Evolutionary conservation across 768 basidiomycete species (phyloP), one percentile per base, ranked within the genome.

Genomic region (Leccinellum luteum): DNA sequence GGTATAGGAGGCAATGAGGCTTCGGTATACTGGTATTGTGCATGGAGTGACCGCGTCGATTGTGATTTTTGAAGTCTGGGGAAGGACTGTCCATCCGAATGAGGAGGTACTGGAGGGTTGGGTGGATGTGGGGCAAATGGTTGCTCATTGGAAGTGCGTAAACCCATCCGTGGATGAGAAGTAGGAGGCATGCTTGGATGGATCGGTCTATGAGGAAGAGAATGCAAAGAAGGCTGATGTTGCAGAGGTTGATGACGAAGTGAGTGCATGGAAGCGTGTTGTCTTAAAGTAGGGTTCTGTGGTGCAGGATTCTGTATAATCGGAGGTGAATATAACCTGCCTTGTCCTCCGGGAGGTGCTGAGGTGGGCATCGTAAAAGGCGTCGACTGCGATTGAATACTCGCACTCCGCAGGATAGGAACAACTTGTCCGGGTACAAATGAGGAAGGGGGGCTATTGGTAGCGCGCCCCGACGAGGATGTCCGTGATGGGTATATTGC

Each of bases 41-140:
- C 75, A 65, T 76, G 76, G 28, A 90, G 76, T 14, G 85, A 88
- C 21, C 80, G 81, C 23, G 81, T 73, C 13, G 89, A 89, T 21
- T 78, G 70, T 10, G 81, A 81, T 67, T 86, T 87, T 31, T 74
- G 77, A 28, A 81, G 60, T 14, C 61, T 69, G 25, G 66, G 68
- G n/a, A 55, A 32, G 28, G 65, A 30, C 54, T 79, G 78, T 58
- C 83, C 84, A n/a, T 78, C 80, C 6, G 80, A 79, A 5, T 80
- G 79, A 27, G 56, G 19, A 30, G 13, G 25, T 21, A 30, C 44
- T 45, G 58, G 54, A 32, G 58, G 61, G 56, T 58, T 57, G 21
- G 60, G 48, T n/a, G 61, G 44, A 43, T 53, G 58, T 32, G 59
- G 32, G 19, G 60, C 38, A 34, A 58, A 59, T 44, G 44, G 28